Evolutionary conservation across 257 asterid species (phyloP), one percentile per base, ranked within the genome.

Genomic region (Ilex asprella): DNA sequence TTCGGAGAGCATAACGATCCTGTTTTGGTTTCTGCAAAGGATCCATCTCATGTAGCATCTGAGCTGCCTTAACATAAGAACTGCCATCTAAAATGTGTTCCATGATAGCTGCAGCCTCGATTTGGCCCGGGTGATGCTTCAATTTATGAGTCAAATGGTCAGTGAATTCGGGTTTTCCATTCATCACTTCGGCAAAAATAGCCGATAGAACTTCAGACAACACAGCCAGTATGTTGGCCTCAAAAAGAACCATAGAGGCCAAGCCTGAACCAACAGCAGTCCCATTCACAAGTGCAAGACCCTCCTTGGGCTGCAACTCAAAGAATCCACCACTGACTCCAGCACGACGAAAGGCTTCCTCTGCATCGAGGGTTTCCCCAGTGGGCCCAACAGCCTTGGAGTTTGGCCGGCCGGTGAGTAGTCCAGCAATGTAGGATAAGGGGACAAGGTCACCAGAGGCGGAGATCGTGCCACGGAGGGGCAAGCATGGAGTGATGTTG

Each of bases 101-200:
- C 57, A 53, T 53, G 11, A 53, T 53, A 2, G 57, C 57, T 7
- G 57, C 57, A 8, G 57, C 57, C 57, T 53, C 57, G 15, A 53
- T 53, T 21, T 53, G 57, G 7, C 57, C 57, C 10, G 57, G 57
- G 30, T 53, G 57, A 21, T 53, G 57, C 57, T 53, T 53, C 30
- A 53, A 16, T 53, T 53, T 53, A 14, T 53, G 57, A 2, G 57
- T 53, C 30, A 53, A 53, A 21, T 53, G 57, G 15, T 53, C 57
- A 15, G 57, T 53, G 57, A 53, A 53, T 53, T 53, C 57, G 11
- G 57, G 57, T 14, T 53, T 53, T 53, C 57, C 57, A 14, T 53
- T 53, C 57, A 53, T 53, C 2, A n/a, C 30, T 21, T 53, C 57
- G 3, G 57, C 57, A 53, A 53, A 53, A 53, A 53, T 53, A 2